Evolutionary conservation across 805 yeast genomes (phyloP), one percentile per base, ranked within the genome.

Genomic region (Metschnikowia hibisci): DNA sequence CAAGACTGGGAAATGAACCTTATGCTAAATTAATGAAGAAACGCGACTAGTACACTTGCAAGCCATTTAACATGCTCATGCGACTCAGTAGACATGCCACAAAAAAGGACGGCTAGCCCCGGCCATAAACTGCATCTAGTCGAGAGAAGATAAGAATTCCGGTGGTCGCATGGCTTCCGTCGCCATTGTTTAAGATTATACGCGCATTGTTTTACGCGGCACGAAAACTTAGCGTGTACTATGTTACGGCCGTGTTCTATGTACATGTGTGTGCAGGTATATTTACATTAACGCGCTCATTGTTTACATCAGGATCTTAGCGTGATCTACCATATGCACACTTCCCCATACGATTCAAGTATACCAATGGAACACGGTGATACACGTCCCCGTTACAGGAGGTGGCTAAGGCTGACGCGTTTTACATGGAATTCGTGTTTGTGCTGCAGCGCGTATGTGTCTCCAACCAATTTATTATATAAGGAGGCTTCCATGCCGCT

Each of bases 1-100:
- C 74, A 76, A 35, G 95, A 87, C 47, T 85, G 95, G 95, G 87
- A 84, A 55, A 83, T 86, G 77, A 85, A 86, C 52, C 74, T 87
- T 41, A 84, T 87, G 90, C 64, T 87, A 45, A 71, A 77, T 41
- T 80, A 38, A 35, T 6, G 13, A 4, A 25, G 11, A 20, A 8
- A 18, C 12, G 11, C 22, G 34, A 9, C 22, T 20, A 20, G 23
- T 8, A 20, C 23, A 20, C 7, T 20, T 8, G 23, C 23, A 20
- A n/a, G 23, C 23, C 23, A 20, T 20, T 6, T 20, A 6, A 20
- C 23, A 20, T 20, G 3, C 23, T 20, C 4, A 20, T 20, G 23
- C 23, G 23, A 20, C 7, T 6, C 4, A 20, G 23, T 20, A 20
- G 23, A 20, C 23, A 20, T 20, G 5, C 23, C 23, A 8, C 7